Evolutionary conservation across 2,329 filamentous ascomycete genomes (phyloP).

Genomic region (Cladosporium colombiae): DNA sequence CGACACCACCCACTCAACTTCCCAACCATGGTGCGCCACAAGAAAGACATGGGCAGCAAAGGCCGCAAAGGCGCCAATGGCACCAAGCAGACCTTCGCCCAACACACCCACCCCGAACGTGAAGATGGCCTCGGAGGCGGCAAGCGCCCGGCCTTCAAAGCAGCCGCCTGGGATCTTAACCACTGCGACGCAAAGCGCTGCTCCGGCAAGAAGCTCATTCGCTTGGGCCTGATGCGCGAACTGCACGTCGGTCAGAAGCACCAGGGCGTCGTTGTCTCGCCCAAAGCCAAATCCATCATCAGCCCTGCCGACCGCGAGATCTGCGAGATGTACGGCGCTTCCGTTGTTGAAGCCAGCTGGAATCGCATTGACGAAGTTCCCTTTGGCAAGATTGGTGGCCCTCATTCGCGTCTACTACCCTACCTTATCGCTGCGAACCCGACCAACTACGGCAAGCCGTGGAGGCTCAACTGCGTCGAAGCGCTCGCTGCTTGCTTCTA

Average conservation of each 20-base stretch:
- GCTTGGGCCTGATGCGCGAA: constrained; percentile 88
- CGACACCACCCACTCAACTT: neutral
- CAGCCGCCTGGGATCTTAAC: constrained; percentile 95
- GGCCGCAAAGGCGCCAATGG: constrained; percentile 64
- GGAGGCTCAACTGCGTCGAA: constrained; percentile 93
- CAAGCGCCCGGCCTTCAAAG: constrained; percentile 69
- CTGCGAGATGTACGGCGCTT: constrained; percentile 85
- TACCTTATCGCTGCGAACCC: constrained; percentile 96
- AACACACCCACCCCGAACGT: constrained; percentile 35
- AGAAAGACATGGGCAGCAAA: constrained; percentile 78
- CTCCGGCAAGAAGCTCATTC: constrained; percentile 92
- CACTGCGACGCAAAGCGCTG: constrained; percentile 97
- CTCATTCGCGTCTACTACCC: constrained; percentile 85
- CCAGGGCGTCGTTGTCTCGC: constrained; percentile 88
- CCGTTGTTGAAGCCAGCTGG: constrained; percentile 97
- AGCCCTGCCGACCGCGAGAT: constrained; percentile 80
- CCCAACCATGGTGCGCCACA: constrained; percentile 81
- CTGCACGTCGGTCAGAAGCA: constrained; percentile 90
- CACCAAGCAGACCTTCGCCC: constrained; percentile 32
- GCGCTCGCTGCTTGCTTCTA: constrained; percentile 88
- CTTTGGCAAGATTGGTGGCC: constrained; percentile 87
- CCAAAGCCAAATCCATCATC: constrained; percentile 84
- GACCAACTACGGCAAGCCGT: constrained; percentile 96
- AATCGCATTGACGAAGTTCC: constrained; percentile 88
- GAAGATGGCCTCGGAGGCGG: constrained; percentile 29